Evolutionary conservation across 371 early-diverging fungal genomes (phyloP).

Genomic region (Mortierella sp.): DNA sequence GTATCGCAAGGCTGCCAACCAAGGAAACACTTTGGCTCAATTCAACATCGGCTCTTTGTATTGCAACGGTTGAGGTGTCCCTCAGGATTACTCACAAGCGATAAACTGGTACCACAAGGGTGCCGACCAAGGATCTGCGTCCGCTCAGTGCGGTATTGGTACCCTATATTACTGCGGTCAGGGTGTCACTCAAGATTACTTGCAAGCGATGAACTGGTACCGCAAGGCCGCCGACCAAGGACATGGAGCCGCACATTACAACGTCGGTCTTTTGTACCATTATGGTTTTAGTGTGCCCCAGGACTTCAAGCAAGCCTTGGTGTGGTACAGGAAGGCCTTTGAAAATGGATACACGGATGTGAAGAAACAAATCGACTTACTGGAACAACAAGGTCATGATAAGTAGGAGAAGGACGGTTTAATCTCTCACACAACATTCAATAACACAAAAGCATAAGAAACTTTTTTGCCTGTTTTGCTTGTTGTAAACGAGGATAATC

Average conservation of each 20-base stretch:
- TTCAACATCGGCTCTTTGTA: neutral
- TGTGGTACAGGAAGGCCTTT: neutral
- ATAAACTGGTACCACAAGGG: neutral
- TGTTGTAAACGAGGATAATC: too few relatives aligned
- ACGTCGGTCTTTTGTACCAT: neutral
- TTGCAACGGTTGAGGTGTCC: neutral
- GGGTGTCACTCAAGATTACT: neutral
- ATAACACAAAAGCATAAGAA: too few relatives aligned
- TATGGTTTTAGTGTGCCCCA: neutral
- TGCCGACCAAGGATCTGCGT: neutral
- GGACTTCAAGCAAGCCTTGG: neutral
- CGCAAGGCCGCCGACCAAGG: neutral
- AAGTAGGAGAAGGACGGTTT: too few relatives aligned
- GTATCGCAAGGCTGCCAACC: neutral
- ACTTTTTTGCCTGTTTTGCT: too few relatives aligned
- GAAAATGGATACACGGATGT: neutral
- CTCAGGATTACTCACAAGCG: neutral
- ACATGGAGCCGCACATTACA: neutral
- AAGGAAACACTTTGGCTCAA: neutral
- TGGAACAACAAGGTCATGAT: neutral
- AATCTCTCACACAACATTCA: too few relatives aligned
- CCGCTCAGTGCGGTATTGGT: neutral
- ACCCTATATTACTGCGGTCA: neutral
- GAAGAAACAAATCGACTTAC: neutral
- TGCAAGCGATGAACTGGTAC: neutral